These are phyloP conservation scores for Pisolithus albus DNA, from an alignment of 768 basidiomycete genomes.

Conservation along the genomic window DNA sequence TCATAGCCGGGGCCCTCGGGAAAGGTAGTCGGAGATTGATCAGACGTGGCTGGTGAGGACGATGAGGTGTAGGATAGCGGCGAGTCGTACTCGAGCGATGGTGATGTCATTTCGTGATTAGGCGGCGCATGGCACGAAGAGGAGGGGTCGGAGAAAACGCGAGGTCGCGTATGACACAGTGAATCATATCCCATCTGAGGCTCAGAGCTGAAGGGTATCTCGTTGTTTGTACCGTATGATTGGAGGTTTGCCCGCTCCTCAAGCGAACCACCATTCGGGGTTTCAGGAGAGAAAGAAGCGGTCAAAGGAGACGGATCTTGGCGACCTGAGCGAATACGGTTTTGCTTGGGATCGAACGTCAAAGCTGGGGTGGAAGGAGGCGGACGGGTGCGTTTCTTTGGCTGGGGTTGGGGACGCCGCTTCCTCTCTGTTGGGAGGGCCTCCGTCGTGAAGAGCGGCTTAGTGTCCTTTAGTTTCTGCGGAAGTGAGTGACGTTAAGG, in stretches of 20 bases:
- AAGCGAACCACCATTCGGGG: conserved; percentile 4
- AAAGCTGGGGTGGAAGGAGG: conserved; percentile 15
- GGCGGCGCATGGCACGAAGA: conserved; percentile 9
- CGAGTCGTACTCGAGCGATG: conserved; percentile 16
- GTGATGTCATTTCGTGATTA: conserved; percentile 10
- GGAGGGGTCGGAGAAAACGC: conserved; percentile 7
- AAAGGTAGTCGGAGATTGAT: conserved; percentile 15
- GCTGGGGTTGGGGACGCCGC: conserved; percentile 12
- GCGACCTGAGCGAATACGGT: conserved; percentile 17
- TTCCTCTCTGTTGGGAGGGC: conserved; percentile 22
- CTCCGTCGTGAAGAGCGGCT: conserved; percentile 14
- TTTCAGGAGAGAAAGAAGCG: conserved; percentile 4
- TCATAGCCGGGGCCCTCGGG: conserved; percentile 7
- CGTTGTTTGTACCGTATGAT: conserved; percentile 9
- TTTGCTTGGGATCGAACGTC: conserved; percentile 14
- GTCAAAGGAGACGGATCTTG: conserved; percentile 12
- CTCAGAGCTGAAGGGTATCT: neutral
- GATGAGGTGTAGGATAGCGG: conserved; percentile 15
- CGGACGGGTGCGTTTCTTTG: conserved; percentile 20
- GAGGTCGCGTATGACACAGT: conserved; percentile 11
- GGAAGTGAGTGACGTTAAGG: conserved; percentile 7
- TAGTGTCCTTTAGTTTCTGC: conserved; percentile 18
- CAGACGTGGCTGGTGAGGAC: conserved; percentile 18
- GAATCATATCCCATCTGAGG: conserved; percentile 3
- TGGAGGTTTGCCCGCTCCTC: conserved; percentile 9